Evolutionary conservation across 2,329 filamentous ascomycete species (phyloP).

Genomic region (Elsinoe batatas): DNA sequence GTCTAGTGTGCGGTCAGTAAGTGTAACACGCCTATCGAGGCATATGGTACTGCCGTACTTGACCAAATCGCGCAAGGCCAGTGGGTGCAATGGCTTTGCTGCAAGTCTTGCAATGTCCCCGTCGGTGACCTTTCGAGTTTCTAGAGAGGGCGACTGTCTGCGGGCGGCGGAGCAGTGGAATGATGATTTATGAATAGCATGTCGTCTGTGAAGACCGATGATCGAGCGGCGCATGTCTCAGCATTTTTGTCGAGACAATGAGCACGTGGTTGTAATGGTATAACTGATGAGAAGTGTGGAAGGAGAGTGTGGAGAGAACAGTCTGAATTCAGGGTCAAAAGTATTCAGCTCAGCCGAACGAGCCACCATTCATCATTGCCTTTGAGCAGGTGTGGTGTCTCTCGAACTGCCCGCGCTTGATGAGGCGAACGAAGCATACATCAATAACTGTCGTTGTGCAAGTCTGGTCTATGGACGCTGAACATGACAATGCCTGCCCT

Average conservation of each 20-base stretch:
- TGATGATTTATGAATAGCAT: background rate
- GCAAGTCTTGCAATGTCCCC: constrained; percentile 72
- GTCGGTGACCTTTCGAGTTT: constrained; percentile 45
- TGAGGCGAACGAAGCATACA: no score
- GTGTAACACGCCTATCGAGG: background rate
- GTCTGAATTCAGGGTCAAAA: background rate
- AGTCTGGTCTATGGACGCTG: no score
- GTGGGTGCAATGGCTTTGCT: constrained; percentile 63
- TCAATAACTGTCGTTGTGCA: no score
- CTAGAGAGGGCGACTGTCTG: constrained; percentile 16
- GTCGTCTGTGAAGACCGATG: constrained; percentile 1
- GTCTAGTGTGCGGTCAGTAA: constrained; percentile 33
- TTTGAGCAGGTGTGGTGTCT: no score
- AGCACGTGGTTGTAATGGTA: background rate
- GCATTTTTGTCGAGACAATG: constrained; percentile 2
- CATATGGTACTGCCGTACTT: constrained; percentile 49
- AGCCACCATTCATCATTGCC: no score
- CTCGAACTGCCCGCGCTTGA: no score
- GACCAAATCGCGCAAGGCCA: constrained; percentile 81
- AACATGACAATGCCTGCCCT: no score
- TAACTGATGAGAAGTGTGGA: no score
- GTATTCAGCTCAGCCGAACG: background rate
- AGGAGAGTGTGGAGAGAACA: background rate
- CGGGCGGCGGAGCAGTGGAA: background rate
- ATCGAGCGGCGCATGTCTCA: constrained; percentile 10